Base-by-base conservation (phyloP, 2,329 filamentous ascomycete species). In the Hypoxylon sp. region DNA sequence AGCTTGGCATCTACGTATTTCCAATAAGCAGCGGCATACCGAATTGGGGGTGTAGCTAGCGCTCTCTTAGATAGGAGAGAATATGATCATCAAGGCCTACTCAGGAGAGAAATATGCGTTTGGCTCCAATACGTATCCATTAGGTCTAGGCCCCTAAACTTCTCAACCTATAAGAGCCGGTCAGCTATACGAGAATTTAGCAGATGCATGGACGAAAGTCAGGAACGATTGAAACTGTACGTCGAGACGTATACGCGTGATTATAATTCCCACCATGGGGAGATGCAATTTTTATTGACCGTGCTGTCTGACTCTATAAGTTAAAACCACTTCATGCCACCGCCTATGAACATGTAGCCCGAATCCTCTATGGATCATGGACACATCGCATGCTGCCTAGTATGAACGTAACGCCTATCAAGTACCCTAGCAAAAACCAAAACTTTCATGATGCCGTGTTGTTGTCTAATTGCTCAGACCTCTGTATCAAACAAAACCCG, bases 371-470 rank as follows among this genome's bases (percentile, higher is more conserved):
- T 60, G 31, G 15, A 17, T n/a, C 48, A 5, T 24, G 10, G 39
- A 19, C 31, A 31, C 51, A 37, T 62, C 21, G 6, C 31, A 58
- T 39, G 55, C 44, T 19, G 39, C 59, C 50, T n/a, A 55, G 59
- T 55, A 54, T 29, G 42, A 27, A 48, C 42, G 6, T 21, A 44
- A 62, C 52, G 46, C 60, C 52, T n/a, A 27, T 8, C n/a, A 47
- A 47, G 24, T n/a, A 54, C 27, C 60, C 52, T 24, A 7, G 11
- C 11, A 47, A 35, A 47, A 10, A 53, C 11, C 27, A 42, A 53
- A 46, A 52, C 29, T 48, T 3, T 52, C 48, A 21, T 42, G 32
- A 50, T 31, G 44, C 44, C 32, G 19, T 53, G 29, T 51, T 51
- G 27, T 13, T 52, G 17, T 62, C 57, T 29, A 42, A 60, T 42